Evolutionary conservation across 805 yeast species (phyloP).

Genomic region (Jamesozyma lodderae): DNA sequence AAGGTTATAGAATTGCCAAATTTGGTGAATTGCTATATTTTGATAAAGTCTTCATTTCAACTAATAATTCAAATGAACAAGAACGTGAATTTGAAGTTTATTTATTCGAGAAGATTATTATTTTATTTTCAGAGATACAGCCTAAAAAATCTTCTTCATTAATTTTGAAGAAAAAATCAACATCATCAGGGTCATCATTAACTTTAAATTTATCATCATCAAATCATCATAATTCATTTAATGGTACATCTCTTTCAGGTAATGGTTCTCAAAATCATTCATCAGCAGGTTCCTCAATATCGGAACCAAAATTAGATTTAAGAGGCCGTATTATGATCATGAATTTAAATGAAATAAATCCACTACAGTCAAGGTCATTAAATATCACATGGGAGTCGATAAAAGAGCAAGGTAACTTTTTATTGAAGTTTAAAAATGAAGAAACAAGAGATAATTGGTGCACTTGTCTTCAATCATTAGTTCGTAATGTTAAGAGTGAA

Average conservation of each 20-base stretch:
- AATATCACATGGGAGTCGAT: conserved; percentile 77
- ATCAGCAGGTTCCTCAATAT: conserved; percentile 8
- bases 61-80: conserved; percentile 41
- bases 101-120: conserved; percentile 64
- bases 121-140: conserved; percentile 53
- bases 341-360: conserved; percentile 45
- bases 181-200: conserved; percentile 17
- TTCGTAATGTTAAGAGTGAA: conserved; percentile 27
- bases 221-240: conserved; percentile 2
- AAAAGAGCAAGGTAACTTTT: conserved; percentile 77
- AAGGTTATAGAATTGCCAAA: conserved; percentile 68
- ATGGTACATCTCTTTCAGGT: background rate
- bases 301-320: conserved; percentile 42
- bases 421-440: conserved; percentile 73
- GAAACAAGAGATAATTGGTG: conserved; percentile 83
- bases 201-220: conserved; percentile 9
- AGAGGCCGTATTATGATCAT: conserved; percentile 78
- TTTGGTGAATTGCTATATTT: conserved; percentile 80
- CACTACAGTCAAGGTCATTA: conserved; percentile 44
- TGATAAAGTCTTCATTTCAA: conserved; percentile 49
- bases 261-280: conserved; percentile 3
- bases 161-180: conserved; percentile 33
- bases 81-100: conserved; percentile 88
- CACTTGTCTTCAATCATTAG: conserved; percentile 40
- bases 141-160: conserved; percentile 42